Conservation (phyloP, 2,329 filamentous ascomycete genomes). For the Fusarium neocosmosporiellum region DNA sequence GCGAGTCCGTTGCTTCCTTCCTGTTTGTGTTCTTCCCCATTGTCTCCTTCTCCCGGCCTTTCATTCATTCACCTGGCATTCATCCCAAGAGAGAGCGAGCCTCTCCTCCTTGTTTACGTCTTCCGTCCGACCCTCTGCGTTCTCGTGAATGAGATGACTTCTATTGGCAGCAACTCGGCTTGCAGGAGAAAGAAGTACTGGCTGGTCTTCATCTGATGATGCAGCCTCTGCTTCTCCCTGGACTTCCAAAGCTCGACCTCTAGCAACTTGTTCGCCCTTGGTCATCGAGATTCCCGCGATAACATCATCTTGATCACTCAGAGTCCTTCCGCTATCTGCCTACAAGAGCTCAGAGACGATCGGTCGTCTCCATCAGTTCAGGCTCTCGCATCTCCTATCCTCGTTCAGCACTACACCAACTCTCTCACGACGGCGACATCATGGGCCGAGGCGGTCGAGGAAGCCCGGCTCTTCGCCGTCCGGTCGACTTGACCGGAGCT, state of each 20-base stretch:
- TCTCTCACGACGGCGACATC: constrained; percentile 3
- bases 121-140: constrained; percentile 7
- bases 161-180: background rate
- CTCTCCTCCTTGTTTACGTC: constrained; percentile 26
- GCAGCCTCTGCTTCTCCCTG: constrained; percentile 1
- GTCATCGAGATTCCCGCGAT: background rate
- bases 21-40: constrained; percentile 1
- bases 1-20: background rate
- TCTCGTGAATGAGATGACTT: constrained; percentile 13
- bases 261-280: background rate
- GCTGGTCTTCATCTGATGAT: constrained; percentile 1
- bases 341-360: background rate
- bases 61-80: constrained; percentile 5
- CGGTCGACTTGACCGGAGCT: constrained; percentile 63
- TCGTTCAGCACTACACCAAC: background rate
- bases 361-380: background rate
- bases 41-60: background rate
- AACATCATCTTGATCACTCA: constrained; percentile 1
- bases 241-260: constrained; percentile 4
- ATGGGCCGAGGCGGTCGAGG: constrained; percentile 56
- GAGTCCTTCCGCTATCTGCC: background rate
- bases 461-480: constrained; percentile 52
- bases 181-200: constrained; percentile 8
- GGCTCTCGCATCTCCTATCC: background rate
- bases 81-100: constrained; percentile 8